phyloP scores from a whole-genome alignment of 768 basidiomycete genomes.

The Termitomyces sp. region DNA sequence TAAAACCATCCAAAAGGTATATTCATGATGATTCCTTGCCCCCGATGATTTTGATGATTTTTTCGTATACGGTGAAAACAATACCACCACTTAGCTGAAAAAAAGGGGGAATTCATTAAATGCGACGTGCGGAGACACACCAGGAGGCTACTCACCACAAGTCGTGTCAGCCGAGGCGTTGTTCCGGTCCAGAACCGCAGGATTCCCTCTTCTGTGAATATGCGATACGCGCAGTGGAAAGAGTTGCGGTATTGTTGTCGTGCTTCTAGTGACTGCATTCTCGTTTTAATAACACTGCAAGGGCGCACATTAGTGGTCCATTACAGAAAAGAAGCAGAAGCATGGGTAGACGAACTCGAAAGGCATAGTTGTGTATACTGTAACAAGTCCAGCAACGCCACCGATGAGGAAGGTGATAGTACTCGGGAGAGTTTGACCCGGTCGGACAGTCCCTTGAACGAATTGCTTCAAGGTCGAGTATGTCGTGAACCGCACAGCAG shows the following conservation, averaged over 20 bases:
- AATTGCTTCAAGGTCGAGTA: constrained; percentile 93
- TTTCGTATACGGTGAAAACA: constrained; percentile 89
- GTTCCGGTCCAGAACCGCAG: constrained; percentile 96
- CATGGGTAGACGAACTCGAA: constrained; percentile 51
- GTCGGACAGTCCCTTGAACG: constrained; percentile 77
- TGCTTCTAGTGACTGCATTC: constrained; percentile 93
- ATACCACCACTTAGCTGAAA: constrained; percentile 85
- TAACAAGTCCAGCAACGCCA: constrained; percentile 89
- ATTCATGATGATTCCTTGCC: not conserved
- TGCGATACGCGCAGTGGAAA: constrained; percentile 93
- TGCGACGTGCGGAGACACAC: not conserved
- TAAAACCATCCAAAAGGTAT: no score
- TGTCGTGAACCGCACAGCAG: constrained; percentile 92
- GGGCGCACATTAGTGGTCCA: not conserved
- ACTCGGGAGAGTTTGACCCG: constrained; percentile 80
- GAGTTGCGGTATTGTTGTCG: constrained; percentile 84
- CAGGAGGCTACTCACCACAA: constrained; percentile 57
- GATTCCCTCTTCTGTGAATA: constrained; percentile 90
- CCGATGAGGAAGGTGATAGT: constrained; percentile 94
- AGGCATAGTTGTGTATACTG: constrained; percentile 88
- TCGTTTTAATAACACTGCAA: constrained; percentile 88
- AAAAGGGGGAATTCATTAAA: not conserved
- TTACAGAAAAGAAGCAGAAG: not conserved
- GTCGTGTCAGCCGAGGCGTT: constrained; percentile 78
- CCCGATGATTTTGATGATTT: constrained; percentile 51